A percentile compares a stretch with the other conserved stretches of the same genome.
These are phyloP conservation scores for Arthrinium puccinioides DNA, from an alignment of 2,329 filamentous ascomycete genomes.

Conservation along the genomic window DNA sequence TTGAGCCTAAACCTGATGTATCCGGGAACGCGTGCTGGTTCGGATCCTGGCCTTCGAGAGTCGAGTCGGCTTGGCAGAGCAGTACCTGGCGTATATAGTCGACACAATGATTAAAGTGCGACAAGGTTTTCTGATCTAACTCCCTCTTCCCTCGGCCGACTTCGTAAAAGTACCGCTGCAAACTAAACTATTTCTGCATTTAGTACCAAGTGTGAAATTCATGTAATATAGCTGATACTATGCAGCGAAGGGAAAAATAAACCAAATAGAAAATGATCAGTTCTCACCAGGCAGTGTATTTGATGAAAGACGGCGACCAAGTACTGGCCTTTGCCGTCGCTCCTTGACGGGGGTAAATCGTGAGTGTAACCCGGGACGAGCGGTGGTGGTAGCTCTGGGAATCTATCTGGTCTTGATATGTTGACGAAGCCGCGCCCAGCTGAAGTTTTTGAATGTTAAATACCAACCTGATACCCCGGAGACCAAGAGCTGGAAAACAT, in stretches of 20 bases:
- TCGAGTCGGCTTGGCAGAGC: neutral
- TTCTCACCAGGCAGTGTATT: neutral
- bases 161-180: neutral
- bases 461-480: neutral
- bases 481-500: neutral
- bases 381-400: neutral
- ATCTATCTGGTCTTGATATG: neutral
- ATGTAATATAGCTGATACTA: neutral
- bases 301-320: neutral
- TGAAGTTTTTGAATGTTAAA: neutral
- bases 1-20: neutral
- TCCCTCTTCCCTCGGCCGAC: neutral
- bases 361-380: neutral
- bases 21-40: neutral
- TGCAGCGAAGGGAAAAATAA: neutral
- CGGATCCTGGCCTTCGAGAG: neutral
- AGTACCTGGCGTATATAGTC: neutral
- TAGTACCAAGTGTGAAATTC: no score
- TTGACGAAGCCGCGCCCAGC: neutral
- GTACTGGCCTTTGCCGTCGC: neutral
- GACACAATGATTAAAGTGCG: neutral
- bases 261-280: neutral
- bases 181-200: no score
- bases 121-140: neutral
- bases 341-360: neutral